Evolutionary conservation across 106 monocot species (phyloP).

Genomic region (Vanilla planifolia): DNA sequence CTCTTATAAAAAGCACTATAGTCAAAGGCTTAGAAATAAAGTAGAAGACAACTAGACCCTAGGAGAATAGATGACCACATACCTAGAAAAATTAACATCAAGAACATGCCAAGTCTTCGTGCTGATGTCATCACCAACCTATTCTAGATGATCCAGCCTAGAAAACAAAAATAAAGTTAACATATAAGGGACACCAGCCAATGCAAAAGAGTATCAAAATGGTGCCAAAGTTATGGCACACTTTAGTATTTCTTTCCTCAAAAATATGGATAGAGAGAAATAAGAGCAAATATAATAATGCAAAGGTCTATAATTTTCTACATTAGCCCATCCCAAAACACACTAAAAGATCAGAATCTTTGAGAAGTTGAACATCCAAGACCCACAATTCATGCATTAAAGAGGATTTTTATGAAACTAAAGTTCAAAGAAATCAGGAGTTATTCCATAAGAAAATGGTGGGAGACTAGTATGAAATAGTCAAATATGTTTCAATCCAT

Average conservation of each 20-base stretch:
- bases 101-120: slow-evolving; percentile 1
- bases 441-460: background rate
- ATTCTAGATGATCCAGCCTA: background rate
- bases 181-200: background rate
- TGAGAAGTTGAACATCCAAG: too few species aligned
- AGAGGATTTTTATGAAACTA: background rate
- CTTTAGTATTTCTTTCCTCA: background rate
- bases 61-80: background rate
- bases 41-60: background rate
- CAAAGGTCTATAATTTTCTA: too few species aligned
- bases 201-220: background rate
- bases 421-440: background rate
- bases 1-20: background rate
- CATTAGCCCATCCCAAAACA: background rate
- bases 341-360: too few species aligned
- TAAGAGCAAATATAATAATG: too few species aligned
- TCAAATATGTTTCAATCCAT: too few species aligned
- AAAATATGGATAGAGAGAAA: too few species aligned
- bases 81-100: slow-evolving; percentile 7
- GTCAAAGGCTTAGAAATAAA: background rate
- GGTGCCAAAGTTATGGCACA: background rate
- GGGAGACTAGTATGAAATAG: background rate
- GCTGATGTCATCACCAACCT: background rate
- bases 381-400: too few species aligned
- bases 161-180: background rate